phyloP scores from a whole-genome alignment of 2,329 filamentous ascomycete species.

The Trichothecium roseum region DNA sequence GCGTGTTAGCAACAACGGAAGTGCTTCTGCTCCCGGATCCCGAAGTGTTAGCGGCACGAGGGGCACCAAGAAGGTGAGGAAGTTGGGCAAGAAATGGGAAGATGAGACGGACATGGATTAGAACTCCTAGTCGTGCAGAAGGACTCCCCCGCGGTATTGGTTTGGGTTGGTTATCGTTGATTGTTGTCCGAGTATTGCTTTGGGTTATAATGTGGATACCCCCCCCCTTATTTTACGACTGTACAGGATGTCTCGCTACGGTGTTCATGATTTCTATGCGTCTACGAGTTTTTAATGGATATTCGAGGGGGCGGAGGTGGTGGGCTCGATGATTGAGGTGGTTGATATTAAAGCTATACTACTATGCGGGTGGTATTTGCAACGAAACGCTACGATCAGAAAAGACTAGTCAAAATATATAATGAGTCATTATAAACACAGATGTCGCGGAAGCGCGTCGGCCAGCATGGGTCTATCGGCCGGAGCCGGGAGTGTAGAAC shows the following conservation, averaged over 20 bases:
- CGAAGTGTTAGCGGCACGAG: background rate
- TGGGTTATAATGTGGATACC: too few species aligned
- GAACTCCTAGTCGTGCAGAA: conserved; percentile 7
- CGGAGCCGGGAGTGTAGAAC: conserved; percentile 1
- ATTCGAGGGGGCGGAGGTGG: background rate
- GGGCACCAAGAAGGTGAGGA: conserved; percentile 43
- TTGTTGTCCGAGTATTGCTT: too few species aligned
- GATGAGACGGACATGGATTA: conserved; percentile 25
- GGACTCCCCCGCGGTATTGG: too few species aligned
- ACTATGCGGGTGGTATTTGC: too few species aligned
- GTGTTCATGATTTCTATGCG: too few species aligned
- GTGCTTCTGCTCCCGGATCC: background rate
- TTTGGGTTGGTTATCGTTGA: too few species aligned
- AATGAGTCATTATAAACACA: background rate
- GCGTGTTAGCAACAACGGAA: conserved; percentile 30
- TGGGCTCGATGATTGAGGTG: conserved; percentile 5
- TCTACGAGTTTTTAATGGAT: too few species aligned
- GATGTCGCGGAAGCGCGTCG: background rate
- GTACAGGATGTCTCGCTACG: too few species aligned
- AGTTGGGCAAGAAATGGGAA: conserved; percentile 40
- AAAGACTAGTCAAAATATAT: background rate
- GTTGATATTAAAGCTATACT: background rate
- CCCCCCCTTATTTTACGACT: too few species aligned
- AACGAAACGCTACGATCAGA: background rate
- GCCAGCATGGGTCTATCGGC: background rate